These are phyloP conservation scores for Collybia nuda DNA, from an alignment of 768 basidiomycete genomes.

Conservation along the genomic window DNA sequence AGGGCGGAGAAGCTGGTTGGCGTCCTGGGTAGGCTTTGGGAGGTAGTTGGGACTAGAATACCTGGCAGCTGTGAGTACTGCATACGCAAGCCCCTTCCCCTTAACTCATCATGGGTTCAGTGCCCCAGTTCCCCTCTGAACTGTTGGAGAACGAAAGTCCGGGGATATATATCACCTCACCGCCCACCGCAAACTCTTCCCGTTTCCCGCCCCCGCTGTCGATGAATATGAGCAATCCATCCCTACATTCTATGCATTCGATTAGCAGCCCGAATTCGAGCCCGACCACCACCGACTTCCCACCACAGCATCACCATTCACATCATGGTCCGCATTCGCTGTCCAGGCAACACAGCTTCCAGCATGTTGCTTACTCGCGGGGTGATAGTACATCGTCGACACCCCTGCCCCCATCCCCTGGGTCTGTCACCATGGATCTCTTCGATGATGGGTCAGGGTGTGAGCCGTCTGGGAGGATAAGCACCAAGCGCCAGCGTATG, in stretches of 20 bases:
- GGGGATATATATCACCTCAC: conserved; percentile 74
- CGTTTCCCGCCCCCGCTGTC: conserved; percentile 44
- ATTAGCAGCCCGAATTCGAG: conserved; percentile 35
- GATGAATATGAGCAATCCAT: conserved; percentile 35
- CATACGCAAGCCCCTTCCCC: background rate
- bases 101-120: conserved; percentile 19
- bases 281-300: conserved; percentile 51
- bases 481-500: conserved; percentile 55
- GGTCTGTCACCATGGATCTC: conserved; percentile 42
- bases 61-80: conserved; percentile 49
- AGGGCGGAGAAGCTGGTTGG: conserved; percentile 61
- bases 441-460: conserved; percentile 36
- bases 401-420: conserved; percentile 39
- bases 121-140: conserved; percentile 49
- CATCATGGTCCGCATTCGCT: conserved; percentile 42
- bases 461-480: conserved; percentile 27
- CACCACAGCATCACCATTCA: conserved; percentile 29
- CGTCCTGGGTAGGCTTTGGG: conserved; percentile 62
- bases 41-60: conserved; percentile 55
- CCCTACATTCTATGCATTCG: conserved; percentile 45
- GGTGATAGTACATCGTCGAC: conserved; percentile 25
- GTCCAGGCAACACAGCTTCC: conserved; percentile 62
- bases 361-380: conserved; percentile 42
- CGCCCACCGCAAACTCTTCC: conserved; percentile 39
- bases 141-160: conserved; percentile 59